Evolutionary conservation across 2,329 filamentous ascomycete genomes (phyloP), one percentile per base, ranked within the genome.

Genomic region (Herpotrichia juniperi): DNA sequence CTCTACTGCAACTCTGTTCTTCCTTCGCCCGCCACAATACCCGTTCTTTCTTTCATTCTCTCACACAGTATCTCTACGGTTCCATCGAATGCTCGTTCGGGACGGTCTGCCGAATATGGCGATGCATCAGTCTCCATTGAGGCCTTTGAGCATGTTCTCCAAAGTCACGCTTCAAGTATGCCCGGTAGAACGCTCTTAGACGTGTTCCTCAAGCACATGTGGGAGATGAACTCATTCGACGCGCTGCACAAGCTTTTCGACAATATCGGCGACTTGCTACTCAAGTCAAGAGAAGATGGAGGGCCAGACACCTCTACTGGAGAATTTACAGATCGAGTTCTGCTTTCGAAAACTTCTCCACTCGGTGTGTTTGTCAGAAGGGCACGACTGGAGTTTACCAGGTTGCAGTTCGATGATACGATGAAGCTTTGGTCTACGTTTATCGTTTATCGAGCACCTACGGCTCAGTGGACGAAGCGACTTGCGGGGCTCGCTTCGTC

Each of bases 121-220:
- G 66, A 66, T 61, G 64, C 54, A 56, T 69, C 57, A n/a, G 55
- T 69, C 48, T 66, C 64, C 10, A 68, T 70, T 35, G 51, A 64
- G 34, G 77, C 77, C 48, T 76, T 85, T 46, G 78, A 83, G 60
- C 66, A 77, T 56, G 73, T 77, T 3, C 73, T 82, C 4, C 73
- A 75, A 19, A 48, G 54, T 28, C 78, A 76, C 56, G 63, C 74
- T 11, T 83, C 82, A 1, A 79, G 73, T 8, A 76, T 91, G 50
- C 89, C 91, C 0, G 91, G 91, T 2, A 83, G 89, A 42, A 88
- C 84, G n/a, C 76, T 97, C n/a, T 94, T 93, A 86, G 92, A 97
- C 67, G 78, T 89, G 2, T 90, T 97, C 50, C 81, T 97, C 11
- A 83, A 85, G 49, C 88, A 87, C 57, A 78, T 97, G 21, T 97